These are phyloP conservation scores for Corymbia calophylla DNA, from an alignment of 441 rosid genomes.

Conservation along the genomic window DNA sequence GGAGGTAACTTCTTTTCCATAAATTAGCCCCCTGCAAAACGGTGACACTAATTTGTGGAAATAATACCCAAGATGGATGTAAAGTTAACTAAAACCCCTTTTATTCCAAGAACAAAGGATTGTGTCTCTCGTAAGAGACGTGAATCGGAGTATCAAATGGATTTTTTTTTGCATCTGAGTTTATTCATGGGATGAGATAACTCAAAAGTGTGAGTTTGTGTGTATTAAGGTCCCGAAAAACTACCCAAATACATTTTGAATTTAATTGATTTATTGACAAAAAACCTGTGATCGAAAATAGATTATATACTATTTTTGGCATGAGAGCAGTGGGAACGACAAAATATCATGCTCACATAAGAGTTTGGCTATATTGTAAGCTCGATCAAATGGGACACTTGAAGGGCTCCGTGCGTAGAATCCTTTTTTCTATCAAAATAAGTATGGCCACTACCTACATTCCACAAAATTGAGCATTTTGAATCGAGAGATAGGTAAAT, in stretches of 20 bases:
- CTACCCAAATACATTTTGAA: not conserved
- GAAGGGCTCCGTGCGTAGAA: too few relatives aligned
- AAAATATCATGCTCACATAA: too few relatives aligned
- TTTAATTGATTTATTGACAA: not conserved
- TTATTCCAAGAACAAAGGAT: not conserved
- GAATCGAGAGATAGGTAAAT: too few relatives aligned
- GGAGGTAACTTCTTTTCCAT: not conserved
- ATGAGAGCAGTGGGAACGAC: too few relatives aligned
- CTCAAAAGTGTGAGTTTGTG: not conserved
- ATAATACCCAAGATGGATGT: not conserved
- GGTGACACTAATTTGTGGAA: not conserved
- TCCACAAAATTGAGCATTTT: too few relatives aligned
- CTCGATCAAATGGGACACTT: too few relatives aligned
- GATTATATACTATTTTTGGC: not conserved
- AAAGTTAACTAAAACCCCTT: not conserved
- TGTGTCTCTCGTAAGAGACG: not conserved
- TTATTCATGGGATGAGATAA: not conserved
- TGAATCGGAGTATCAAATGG: not conserved
- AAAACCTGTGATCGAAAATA: too few relatives aligned
- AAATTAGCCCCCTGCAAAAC: not conserved
- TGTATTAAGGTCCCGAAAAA: not conserved
- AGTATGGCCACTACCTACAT: too few relatives aligned
- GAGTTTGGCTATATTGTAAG: too few relatives aligned
- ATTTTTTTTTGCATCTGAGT: not conserved
- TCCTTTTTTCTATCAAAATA: too few relatives aligned